A percentile compares a stretch with the other conserved stretches of the same genome.
phyloP scores from a whole-genome alignment of 1,139 yeast genomes.

The Saccharomyces hybrid region DNA sequence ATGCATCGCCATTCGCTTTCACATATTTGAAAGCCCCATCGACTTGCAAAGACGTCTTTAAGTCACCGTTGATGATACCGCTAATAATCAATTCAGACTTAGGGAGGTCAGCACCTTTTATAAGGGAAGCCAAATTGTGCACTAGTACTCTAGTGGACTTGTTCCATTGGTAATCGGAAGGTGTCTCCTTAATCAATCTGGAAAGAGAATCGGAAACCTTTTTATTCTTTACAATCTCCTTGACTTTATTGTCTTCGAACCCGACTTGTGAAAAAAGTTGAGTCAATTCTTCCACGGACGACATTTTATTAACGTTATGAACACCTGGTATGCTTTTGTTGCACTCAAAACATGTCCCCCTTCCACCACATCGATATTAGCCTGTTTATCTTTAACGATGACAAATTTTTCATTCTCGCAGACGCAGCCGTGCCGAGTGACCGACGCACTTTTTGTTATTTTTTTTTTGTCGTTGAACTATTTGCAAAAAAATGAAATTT shows the following conservation, averaged over 20 bases:
- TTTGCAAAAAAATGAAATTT: neutral
- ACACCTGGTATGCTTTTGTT: neutral
- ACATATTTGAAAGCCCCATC: constrained; percentile 75
- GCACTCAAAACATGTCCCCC: neutral
- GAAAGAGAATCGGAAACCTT: constrained; percentile 68
- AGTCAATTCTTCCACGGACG: constrained; percentile 38
- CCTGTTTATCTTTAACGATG: neutral
- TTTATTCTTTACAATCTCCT: constrained; percentile 74
- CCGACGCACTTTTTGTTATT: neutral
- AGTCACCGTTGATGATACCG: constrained; percentile 56
- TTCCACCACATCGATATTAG: neutral
- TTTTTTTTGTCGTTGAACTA: neutral
- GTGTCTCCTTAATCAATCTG: constrained; percentile 44
- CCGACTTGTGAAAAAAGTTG: constrained; percentile 54
- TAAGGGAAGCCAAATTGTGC: constrained; percentile 67
- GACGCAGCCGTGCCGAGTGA: neutral
- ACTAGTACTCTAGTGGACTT: constrained; percentile 53
- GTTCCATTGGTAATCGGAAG: constrained; percentile 35
- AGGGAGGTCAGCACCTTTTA: constrained; percentile 38
- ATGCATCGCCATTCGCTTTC: constrained; percentile 38
- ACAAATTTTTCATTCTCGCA: neutral
- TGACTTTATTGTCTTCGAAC: constrained; percentile 58
- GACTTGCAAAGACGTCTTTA: constrained; percentile 65
- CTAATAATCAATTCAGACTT: constrained; percentile 47
- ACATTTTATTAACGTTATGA: constrained; percentile 9